A percentile compares a stretch with the other conserved stretches of the same genome.
Conservation (phyloP, 2,329 filamentous ascomycete species). For the Aureobasidium sp. region DNA sequence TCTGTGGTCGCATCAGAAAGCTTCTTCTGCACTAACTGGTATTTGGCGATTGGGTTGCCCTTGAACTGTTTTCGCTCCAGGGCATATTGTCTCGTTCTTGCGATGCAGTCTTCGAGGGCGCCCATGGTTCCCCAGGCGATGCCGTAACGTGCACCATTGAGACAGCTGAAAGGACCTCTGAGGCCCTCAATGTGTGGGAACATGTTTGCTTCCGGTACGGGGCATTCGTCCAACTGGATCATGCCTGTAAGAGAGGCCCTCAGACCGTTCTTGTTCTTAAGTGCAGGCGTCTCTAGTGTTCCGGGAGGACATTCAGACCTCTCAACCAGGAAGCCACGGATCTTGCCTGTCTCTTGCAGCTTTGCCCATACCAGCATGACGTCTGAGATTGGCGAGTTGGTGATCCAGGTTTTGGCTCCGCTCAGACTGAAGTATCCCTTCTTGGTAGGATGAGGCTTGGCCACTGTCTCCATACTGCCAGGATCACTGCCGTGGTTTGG, state of each 20-base stretch:
- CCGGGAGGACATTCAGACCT: conserved; percentile 76
- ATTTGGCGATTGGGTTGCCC: conserved; percentile 86
- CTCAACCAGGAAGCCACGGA: conserved; percentile 86
- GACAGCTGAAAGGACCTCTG: conserved; percentile 80
- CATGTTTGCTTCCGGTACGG: conserved; percentile 87
- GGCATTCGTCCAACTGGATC: conserved; percentile 90
- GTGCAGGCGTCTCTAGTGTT: conserved; percentile 80
- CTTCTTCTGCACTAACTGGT: conserved; percentile 98
- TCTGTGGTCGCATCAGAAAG: conserved; percentile 87
- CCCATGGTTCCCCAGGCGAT: conserved; percentile 93
- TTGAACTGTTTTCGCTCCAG: conserved; percentile 95
- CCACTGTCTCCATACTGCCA: conserved; percentile 80
- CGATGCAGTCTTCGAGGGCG: conserved; percentile 85
- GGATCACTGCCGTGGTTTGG: conserved; percentile 91
- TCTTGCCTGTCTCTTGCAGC: conserved; percentile 83
- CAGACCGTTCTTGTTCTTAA: conserved; percentile 93
- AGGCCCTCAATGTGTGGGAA: conserved; percentile 85
- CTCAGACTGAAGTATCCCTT: conserved; percentile 73
- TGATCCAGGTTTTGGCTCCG: conserved; percentile 91
- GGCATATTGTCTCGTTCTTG: conserved; percentile 75
- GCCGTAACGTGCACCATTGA: conserved; percentile 88
- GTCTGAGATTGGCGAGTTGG: conserved; percentile 84
- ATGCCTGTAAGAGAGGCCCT: conserved; percentile 92
- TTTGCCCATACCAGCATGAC: conserved; percentile 89
- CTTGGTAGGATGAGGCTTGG: conserved; percentile 77